Conservation (phyloP, 192 early-diverging fungal species). For the Endogone sp. region DNA sequence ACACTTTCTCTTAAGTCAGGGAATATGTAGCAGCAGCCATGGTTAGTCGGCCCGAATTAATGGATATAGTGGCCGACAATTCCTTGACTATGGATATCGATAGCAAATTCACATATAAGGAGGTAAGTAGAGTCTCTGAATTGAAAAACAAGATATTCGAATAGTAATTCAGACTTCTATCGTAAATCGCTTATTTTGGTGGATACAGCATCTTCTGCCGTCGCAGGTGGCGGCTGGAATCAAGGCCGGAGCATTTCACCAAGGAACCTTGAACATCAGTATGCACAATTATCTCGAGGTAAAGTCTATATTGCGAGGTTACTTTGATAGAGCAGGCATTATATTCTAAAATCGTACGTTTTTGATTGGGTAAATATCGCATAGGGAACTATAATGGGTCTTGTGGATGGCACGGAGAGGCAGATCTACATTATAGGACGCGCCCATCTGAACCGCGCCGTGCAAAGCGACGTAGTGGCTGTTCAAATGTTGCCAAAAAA, state of each 20-base stretch:
- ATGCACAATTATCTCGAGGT: constrained; percentile 86
- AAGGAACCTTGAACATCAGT: constrained; percentile 81
- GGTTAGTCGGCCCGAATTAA: constrained; percentile 77
- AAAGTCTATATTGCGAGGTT: neutral
- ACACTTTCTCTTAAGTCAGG: too few species aligned
- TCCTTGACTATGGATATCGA: constrained; percentile 37
- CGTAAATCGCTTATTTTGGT: too few species aligned
- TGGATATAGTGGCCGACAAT: constrained; percentile 80
- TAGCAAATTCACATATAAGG: constrained; percentile 61
- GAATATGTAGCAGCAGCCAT: constrained; percentile 68
- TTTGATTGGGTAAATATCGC: neutral
- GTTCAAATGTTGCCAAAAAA: constrained; percentile 80
- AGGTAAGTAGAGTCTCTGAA: constrained; percentile 27
- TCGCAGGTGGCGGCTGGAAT: constrained; percentile 82
- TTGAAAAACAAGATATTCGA: neutral
- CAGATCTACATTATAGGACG: constrained; percentile 81
- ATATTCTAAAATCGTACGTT: too few species aligned
- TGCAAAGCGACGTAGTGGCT: constrained; percentile 90
- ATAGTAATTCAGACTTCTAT: too few species aligned
- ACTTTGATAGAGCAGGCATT: too few species aligned
- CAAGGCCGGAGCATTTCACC: constrained; percentile 72
- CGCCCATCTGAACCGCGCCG: constrained; percentile 80
- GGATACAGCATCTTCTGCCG: constrained; percentile 67
- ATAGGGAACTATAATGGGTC: constrained; percentile 70
- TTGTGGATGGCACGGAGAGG: constrained; percentile 69